Percentiles rank a stretch among this genome's conserved stretches.
Conservation (phyloP, 2,329 filamentous ascomycete genomes). For the Apiospora malaysiana region DNA sequence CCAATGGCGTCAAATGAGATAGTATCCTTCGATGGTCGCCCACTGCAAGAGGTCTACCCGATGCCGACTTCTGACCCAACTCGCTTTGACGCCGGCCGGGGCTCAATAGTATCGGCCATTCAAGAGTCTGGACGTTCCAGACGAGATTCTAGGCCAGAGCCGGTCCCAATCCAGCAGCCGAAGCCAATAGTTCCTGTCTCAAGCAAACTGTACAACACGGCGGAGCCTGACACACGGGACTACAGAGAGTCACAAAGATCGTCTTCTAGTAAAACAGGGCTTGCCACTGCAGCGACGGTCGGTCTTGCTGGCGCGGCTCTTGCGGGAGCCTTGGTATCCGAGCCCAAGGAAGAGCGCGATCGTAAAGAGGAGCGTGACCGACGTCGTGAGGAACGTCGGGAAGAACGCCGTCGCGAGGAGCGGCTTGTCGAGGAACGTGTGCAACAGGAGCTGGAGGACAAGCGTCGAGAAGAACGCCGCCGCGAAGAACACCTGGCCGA, state of each 20-base stretch:
- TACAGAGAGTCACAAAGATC: slow-evolving; percentile 39
- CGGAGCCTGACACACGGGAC: slow-evolving; percentile 43
- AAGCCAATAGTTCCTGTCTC: slow-evolving; percentile 79
- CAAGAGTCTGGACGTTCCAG: slow-evolving; percentile 42
- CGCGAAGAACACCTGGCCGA: slow-evolving; percentile 6
- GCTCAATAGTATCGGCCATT: slow-evolving; percentile 52
- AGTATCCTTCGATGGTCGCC: slow-evolving; percentile 41
- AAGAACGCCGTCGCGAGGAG: slow-evolving; percentile 33
- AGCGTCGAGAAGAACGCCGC: slow-evolving; percentile 30
- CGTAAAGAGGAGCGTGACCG: slow-evolving; percentile 31
- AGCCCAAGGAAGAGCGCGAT: slow-evolving; percentile 39
- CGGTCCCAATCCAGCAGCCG: slow-evolving; percentile 81
- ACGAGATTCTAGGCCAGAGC: slow-evolving; percentile 56
- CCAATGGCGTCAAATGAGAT: slow-evolving; percentile 43
- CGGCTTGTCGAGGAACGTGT: slow-evolving; percentile 31
- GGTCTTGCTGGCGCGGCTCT: slow-evolving; percentile 56
- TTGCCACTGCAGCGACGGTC: slow-evolving; percentile 53
- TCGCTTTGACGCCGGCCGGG: slow-evolving; percentile 62
- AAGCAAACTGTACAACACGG: slow-evolving; percentile 67
- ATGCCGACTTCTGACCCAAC: slow-evolving; percentile 69
- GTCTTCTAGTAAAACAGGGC: slow-evolving; percentile 46
- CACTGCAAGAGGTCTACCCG: slow-evolving; percentile 70
- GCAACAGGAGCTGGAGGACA: slow-evolving; percentile 35
- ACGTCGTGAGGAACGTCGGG: slow-evolving; percentile 28
- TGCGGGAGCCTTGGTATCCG: slow-evolving; percentile 52